These are phyloP conservation scores for Aspergillus funiculosus DNA, from an alignment of 495 filamentous ascomycete species.

Conservation along the genomic window DNA sequence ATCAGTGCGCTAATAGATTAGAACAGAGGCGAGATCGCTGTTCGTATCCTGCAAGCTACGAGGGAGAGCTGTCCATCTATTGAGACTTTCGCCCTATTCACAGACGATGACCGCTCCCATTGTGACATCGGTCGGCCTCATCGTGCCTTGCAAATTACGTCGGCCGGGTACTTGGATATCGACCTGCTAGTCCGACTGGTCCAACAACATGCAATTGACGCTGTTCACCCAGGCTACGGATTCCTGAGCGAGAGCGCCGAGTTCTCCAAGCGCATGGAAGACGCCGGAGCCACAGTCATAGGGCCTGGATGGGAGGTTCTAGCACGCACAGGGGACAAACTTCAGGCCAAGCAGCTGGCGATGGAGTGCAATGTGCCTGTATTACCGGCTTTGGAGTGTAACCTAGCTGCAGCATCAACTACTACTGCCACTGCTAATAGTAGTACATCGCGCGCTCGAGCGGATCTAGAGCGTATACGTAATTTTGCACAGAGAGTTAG, in stretches of 20 bases:
- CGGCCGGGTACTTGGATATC: slow-evolving; percentile 49
- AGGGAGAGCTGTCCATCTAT: slow-evolving; percentile 44
- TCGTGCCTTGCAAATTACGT: slow-evolving; percentile 43
- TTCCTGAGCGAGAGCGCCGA: slow-evolving; percentile 56
- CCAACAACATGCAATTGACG: slow-evolving; percentile 47
- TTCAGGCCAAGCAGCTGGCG: slow-evolving; percentile 50
- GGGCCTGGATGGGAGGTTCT: slow-evolving; percentile 51
- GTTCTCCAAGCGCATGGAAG: slow-evolving; percentile 47
- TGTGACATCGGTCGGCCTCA: slow-evolving; percentile 41
- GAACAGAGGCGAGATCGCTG: slow-evolving; percentile 56
- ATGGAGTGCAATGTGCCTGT: slow-evolving; percentile 50
- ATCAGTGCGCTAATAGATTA: slow-evolving; percentile 12
- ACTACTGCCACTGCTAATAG: no score
- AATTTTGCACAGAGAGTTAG: slow-evolving; percentile 41
- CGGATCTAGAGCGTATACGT: slow-evolving; percentile 31
- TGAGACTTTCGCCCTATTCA: slow-evolving; percentile 51
- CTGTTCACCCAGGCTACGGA: slow-evolving; percentile 58
- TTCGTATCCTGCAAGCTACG: slow-evolving; percentile 51
- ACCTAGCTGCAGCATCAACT: neutral
- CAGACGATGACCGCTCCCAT: slow-evolving; percentile 48
- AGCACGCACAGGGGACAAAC: slow-evolving; percentile 50
- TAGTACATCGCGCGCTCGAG: slow-evolving; percentile 30
- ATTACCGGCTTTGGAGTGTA: slow-evolving; percentile 36
- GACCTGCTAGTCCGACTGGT: slow-evolving; percentile 38
- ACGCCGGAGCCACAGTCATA: slow-evolving; percentile 45